These are phyloP conservation scores for Telopea speciosissima DNA, from an alignment of 177 flowering plant genomes.

Conservation along the genomic window DNA sequence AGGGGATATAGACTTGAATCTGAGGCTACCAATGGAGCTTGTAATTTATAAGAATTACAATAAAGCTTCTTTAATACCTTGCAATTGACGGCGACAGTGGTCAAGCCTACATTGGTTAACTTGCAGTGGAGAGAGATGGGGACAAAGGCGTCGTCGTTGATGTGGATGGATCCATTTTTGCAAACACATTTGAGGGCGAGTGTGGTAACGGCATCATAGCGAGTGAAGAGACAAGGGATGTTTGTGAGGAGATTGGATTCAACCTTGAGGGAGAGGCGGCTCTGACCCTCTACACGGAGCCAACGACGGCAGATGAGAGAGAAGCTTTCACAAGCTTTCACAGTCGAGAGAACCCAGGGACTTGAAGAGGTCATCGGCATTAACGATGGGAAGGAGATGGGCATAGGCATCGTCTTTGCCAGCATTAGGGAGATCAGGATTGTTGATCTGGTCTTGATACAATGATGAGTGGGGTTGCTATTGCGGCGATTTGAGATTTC, in stretches of 20 bases:
- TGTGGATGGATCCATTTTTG: conserved; percentile 52
- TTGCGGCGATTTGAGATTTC: conserved; percentile 26
- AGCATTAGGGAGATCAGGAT: conserved; percentile 22
- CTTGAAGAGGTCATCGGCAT: conserved; percentile 45
- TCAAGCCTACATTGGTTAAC: conserved; percentile 65
- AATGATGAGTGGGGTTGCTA: conserved; percentile 12
- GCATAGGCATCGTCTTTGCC: too few species aligned
- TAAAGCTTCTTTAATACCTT: conserved; percentile 80
- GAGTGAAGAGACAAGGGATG: conserved; percentile 42
- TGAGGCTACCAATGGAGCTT: too few species aligned
- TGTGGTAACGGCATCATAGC: conserved; percentile 76
- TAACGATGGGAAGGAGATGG: background rate
- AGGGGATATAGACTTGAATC: too few species aligned
- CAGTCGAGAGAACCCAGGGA: conserved; percentile 61
- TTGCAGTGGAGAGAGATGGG: conserved; percentile 58
- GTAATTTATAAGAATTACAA: conserved; percentile 72
- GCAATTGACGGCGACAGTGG: too few species aligned
- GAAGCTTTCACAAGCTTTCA: conserved; percentile 49
- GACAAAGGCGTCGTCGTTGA: conserved; percentile 60
- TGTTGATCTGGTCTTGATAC: conserved; percentile 20
- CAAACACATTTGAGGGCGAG: conserved; percentile 79
- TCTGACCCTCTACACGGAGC: too few species aligned
- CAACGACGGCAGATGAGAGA: conserved; percentile 77
- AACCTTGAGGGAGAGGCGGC: conserved; percentile 77
- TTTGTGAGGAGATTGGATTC: conserved; percentile 33